Base-by-base conservation (phyloP, 2,329 filamentous ascomycete species). In the Colletotrichum camelliae region DNA sequence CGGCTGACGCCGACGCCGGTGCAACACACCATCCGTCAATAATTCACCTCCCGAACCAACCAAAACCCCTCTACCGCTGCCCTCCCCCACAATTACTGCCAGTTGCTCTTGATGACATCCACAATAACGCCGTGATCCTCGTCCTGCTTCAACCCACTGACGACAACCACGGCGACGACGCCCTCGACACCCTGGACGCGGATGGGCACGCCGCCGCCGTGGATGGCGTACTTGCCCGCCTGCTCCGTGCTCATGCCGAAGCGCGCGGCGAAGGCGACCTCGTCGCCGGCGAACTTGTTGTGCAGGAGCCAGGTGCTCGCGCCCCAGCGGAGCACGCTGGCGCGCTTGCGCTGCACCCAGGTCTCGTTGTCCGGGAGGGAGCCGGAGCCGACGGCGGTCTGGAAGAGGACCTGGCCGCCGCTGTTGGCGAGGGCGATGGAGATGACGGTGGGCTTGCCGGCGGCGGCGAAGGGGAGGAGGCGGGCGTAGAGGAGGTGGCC, bases 101-200 rank as follows among this genome's bases (percentile, higher is more conserved):
- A 89, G 72, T 87, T 84, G 33, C 91, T 89, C 79, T 88, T 87
- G 57, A 96, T 87, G 1, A 91, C 91, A 82, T 96, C 93, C 1
- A 94, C 89, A 80, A 96, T 92, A 48, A 96, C 90, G 10, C 91
- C 91, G 83, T 97, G 95, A 83, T 96, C 94, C 85, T 96, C 90
- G 79, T 94, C 88, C 84, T 96, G 93, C 86, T 92, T 93, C 82
- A 96, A 83, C 6, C 94, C 95, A 80, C 92, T 94, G 1, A 96
- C 93, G 21, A 96, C 91, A 29, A 96, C 91, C 1, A 95, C 92
- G 1, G 91, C 94, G 10, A 96, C 92, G 4, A 95, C 85, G 1
- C 94, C 94, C 85, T 96, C 94, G 2, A 96, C 93, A 0, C 93
- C 93, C 69, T 86, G 86, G 8, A 96, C 94, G 9, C 91, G 88